Evolutionary conservation across 768 basidiomycete genomes (phyloP).

Genomic region (Leccinum barrowsii): DNA sequence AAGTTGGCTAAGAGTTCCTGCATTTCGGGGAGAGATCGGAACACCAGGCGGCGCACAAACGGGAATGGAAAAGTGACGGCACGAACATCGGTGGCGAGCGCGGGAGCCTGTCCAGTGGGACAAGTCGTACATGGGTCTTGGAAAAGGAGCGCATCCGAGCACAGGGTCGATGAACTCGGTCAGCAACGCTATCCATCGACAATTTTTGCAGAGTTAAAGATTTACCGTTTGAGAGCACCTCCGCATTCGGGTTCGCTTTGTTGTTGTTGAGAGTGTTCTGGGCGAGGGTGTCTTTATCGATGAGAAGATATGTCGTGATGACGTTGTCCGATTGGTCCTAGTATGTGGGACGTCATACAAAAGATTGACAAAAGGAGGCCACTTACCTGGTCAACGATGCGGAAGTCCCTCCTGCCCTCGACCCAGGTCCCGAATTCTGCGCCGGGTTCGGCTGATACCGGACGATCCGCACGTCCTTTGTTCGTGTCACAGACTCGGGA

Average conservation of each 20-base stretch:
- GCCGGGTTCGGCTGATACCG: slow-evolving; percentile 89
- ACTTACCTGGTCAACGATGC: slow-evolving; percentile 24
- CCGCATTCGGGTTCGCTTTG: slow-evolving; percentile 23
- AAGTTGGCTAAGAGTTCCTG: slow-evolving; percentile 24
- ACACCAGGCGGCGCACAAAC: not conserved
- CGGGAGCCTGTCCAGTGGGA: slow-evolving; percentile 13
- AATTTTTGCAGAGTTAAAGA: not conserved
- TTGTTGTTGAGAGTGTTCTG: slow-evolving; percentile 26
- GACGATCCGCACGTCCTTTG: slow-evolving; percentile 71
- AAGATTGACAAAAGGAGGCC: not conserved
- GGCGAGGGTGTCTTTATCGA: slow-evolving; percentile 21
- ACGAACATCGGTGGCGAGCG: slow-evolving; percentile 24
- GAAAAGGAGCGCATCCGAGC: slow-evolving; percentile 21
- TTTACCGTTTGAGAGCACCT: slow-evolving; percentile 25
- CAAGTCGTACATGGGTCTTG: slow-evolving; percentile 28
- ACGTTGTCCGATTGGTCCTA: slow-evolving; percentile 30
- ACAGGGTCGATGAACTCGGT: slow-evolving; percentile 24
- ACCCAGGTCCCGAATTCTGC: slow-evolving; percentile 90
- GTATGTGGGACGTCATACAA: not conserved
- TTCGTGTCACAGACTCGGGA: slow-evolving; percentile 55
- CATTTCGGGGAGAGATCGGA: not conserved
- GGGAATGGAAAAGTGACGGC: not conserved
- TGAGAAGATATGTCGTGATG: slow-evolving; percentile 26
- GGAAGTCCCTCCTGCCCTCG: slow-evolving; percentile 47
- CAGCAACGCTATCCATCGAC: not conserved